Evolutionary conservation across 2,329 filamentous ascomycete genomes (phyloP).

Genomic region (Emergomyces africanus): DNA sequence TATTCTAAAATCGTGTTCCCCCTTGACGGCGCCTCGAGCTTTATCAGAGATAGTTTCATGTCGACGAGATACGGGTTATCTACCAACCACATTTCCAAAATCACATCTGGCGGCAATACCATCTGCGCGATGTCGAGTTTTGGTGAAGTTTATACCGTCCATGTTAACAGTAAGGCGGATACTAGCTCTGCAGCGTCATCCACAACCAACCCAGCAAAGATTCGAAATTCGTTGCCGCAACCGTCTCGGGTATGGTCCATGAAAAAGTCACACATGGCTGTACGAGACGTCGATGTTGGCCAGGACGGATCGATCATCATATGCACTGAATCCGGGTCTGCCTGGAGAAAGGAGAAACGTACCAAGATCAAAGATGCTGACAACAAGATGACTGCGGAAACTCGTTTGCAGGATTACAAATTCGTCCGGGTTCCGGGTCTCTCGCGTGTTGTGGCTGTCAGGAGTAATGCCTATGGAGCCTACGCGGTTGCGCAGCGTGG

Average conservation of each 20-base stretch:
- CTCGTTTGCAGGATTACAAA: constrained; percentile 79
- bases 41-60: constrained; percentile 52
- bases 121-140: constrained; percentile 75
- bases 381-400: constrained; percentile 36
- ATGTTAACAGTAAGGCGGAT: constrained; percentile 57
- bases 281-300: constrained; percentile 73
- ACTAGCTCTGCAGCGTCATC: constrained; percentile 50
- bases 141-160: constrained; percentile 80
- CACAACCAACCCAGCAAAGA: constrained; percentile 86
- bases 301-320: constrained; percentile 93
- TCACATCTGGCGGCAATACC: constrained; percentile 78
- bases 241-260: constrained; percentile 82
- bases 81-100: constrained; percentile 57
- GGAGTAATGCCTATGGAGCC: constrained; percentile 79
- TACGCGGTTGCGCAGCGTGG: constrained; percentile 81
- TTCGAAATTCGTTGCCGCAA: constrained; percentile 64
- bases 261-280: constrained; percentile 71
- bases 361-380: constrained; percentile 61
- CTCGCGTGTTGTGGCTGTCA: constrained; percentile 69
- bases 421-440: constrained; percentile 83
- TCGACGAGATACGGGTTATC: constrained; percentile 52
- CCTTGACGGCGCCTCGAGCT: constrained; percentile 56
- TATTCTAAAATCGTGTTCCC: constrained; percentile 86
- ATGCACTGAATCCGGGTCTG: constrained; percentile 80
- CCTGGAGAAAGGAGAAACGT: constrained; percentile 80